Evolutionary conservation across 164 flowering plant species (phyloP).

Genomic region (Amborella trichopoda): DNA sequence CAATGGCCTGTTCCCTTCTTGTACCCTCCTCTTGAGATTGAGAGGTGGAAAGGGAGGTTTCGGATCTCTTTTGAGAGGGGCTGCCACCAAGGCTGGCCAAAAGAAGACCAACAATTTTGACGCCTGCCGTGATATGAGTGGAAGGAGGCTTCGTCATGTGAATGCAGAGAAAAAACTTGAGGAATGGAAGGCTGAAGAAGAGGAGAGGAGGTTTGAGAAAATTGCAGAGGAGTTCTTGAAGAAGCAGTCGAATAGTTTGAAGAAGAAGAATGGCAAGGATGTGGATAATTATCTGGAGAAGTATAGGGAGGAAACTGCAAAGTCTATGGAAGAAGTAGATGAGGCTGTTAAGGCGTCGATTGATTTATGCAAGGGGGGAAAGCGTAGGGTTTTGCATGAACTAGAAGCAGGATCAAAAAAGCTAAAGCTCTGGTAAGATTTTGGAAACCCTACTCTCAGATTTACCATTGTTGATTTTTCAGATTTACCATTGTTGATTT

Average conservation of each 20-base stretch:
- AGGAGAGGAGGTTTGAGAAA: conserved; percentile 75
- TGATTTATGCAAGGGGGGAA: conserved; percentile 18
- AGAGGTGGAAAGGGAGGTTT: conserved; percentile 94
- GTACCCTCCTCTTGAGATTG: conserved; percentile 37
- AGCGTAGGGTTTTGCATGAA: conserved; percentile 21
- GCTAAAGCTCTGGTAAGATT: conserved; percentile 76
- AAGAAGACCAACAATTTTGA: conserved; percentile 96
- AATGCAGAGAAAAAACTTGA: conserved; percentile 91
- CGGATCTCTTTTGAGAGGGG: conserved; percentile 87
- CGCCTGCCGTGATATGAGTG: conserved; percentile 97
- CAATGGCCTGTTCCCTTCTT: conserved; percentile 23
- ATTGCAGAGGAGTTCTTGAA: conserved; percentile 75
- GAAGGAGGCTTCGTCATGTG: conserved; percentile 81
- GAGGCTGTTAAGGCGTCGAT: conserved; percentile 28
- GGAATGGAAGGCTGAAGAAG: conserved; percentile 84
- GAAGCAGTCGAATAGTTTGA: conserved; percentile 47
- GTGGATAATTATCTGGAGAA: conserved; percentile 53
- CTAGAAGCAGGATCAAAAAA: conserved; percentile 29
- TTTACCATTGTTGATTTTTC: too few species aligned
- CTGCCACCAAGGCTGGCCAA: conserved; percentile 95
- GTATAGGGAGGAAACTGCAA: conserved; percentile 54
- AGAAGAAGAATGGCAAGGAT: conserved; percentile 4
- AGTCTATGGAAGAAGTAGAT: conserved; percentile 56
- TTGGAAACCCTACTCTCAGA: too few species aligned
- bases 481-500: too few species aligned